These are phyloP conservation scores for Teunomyces panamensis DNA, from an alignment of 805 yeast species.

Conservation along the genomic window DNA sequence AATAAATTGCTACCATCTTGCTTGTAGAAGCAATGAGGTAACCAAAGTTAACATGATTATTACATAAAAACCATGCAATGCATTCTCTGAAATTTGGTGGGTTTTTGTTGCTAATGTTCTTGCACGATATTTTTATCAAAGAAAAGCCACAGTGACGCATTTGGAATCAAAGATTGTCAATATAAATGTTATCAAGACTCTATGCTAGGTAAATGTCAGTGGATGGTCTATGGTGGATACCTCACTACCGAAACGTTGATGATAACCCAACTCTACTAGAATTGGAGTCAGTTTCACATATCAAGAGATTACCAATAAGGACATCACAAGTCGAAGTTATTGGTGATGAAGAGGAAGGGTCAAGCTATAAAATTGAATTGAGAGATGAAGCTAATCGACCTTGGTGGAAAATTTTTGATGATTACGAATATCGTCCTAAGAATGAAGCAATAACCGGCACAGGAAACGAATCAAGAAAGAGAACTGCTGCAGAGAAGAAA, in stretches of 20 bases:
- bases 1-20: background rate
- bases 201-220: background rate
- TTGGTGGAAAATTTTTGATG: constrained; percentile 47
- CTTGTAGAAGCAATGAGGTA: no score
- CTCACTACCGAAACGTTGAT: background rate
- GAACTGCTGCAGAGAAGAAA: constrained; percentile 21
- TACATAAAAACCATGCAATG: no score
- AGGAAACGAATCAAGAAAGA: constrained; percentile 21
- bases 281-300: background rate
- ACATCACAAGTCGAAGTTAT: background rate
- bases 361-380: constrained; percentile 25
- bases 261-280: background rate
- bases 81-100: no score
- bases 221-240: background rate
- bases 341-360: background rate
- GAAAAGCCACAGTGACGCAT: background rate
- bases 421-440: constrained; percentile 26
- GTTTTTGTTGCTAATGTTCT: no score
- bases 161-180: background rate
- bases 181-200: background rate
- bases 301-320: background rate
- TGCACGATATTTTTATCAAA: no score
- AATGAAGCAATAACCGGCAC: background rate
- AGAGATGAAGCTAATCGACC: constrained; percentile 52
- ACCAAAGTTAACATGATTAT: no score